Conservation (phyloP, 352 stramenopile genomes). For the Phytopythium montanum region DNA sequence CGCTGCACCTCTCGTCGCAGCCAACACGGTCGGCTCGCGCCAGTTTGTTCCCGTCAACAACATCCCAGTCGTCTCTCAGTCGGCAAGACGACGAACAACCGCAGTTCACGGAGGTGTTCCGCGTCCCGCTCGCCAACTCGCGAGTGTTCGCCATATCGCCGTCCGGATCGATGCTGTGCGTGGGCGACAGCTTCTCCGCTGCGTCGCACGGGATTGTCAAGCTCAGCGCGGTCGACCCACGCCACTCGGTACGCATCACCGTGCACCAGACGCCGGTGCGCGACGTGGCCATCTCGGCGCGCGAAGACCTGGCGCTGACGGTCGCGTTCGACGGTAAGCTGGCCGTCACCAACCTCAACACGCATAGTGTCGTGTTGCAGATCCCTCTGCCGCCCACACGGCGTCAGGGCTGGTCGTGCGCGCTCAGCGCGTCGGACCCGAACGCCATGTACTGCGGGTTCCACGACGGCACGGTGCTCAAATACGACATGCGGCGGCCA, state of each 20-base stretch:
- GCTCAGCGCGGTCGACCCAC: constrained; percentile 34
- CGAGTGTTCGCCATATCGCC: constrained; percentile 53
- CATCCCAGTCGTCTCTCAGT: background rate
- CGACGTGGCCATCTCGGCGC: constrained; percentile 43
- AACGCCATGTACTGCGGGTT: constrained; percentile 52
- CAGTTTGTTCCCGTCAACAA: background rate
- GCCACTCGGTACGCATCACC: constrained; percentile 19
- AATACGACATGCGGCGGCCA: constrained; percentile 50
- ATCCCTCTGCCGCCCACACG: constrained; percentile 27
- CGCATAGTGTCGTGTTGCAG: constrained; percentile 37
- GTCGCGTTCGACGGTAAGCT: constrained; percentile 64
- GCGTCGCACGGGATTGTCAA: constrained; percentile 38
- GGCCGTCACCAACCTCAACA: constrained; percentile 37
- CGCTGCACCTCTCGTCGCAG: background rate
- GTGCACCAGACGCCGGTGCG: constrained; percentile 49
- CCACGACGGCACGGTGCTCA: constrained; percentile 40
- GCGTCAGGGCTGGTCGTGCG: constrained; percentile 56
- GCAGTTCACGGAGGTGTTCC: constrained; percentile 42
- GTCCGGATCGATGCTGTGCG: constrained; percentile 45
- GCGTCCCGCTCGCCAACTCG: constrained; percentile 28
- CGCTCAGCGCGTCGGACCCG: constrained; percentile 30
- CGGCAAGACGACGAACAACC: background rate
- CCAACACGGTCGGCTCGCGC: background rate
- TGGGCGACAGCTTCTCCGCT: constrained; percentile 35
- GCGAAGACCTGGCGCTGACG: constrained; percentile 33